Conservation (phyloP, 306 rosid species). For the Bauhinia variegata region DNA sequence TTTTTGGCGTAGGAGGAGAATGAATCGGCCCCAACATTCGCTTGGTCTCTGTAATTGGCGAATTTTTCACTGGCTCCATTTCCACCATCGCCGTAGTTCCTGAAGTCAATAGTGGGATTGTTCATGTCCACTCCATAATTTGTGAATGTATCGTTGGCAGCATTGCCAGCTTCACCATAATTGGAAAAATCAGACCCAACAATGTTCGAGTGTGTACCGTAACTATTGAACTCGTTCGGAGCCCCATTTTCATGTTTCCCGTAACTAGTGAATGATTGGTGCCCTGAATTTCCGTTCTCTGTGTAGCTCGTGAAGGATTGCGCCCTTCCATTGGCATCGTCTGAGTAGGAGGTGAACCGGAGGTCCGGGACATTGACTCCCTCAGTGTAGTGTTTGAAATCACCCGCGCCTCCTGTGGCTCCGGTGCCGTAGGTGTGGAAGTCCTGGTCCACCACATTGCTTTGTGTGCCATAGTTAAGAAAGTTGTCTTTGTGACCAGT, state of each 20-base stretch:
- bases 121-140: slow-evolving; percentile 69
- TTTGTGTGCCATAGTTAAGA: slow-evolving; percentile 47
- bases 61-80: slow-evolving; percentile 69
- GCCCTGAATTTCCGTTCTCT: slow-evolving; percentile 74
- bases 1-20: slow-evolving; percentile 73
- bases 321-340: slow-evolving; percentile 60
- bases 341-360: slow-evolving; percentile 75
- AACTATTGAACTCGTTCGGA: slow-evolving; percentile 50
- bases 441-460: slow-evolving; percentile 80
- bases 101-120: slow-evolving; percentile 70
- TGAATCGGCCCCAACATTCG: slow-evolving; percentile 84
- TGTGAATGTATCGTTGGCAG: slow-evolving; percentile 58
- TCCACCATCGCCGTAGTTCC: slow-evolving; percentile 69
- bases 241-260: slow-evolving; percentile 80
- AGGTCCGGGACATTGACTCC: slow-evolving; percentile 72
- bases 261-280: slow-evolving; percentile 68
- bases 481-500: slow-evolving; percentile 64
- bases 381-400: slow-evolving; percentile 61
- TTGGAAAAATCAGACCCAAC: slow-evolving; percentile 66
- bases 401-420: slow-evolving; percentile 74
- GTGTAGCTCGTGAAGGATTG: slow-evolving; percentile 73
- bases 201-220: slow-evolving; percentile 73
- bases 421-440: slow-evolving; percentile 70
- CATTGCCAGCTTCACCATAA: slow-evolving; percentile 58
- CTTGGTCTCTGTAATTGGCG: slow-evolving; percentile 68